Evolutionary conservation across 768 basidiomycete genomes (phyloP).

Genomic region (Termitomyces sp.): DNA sequence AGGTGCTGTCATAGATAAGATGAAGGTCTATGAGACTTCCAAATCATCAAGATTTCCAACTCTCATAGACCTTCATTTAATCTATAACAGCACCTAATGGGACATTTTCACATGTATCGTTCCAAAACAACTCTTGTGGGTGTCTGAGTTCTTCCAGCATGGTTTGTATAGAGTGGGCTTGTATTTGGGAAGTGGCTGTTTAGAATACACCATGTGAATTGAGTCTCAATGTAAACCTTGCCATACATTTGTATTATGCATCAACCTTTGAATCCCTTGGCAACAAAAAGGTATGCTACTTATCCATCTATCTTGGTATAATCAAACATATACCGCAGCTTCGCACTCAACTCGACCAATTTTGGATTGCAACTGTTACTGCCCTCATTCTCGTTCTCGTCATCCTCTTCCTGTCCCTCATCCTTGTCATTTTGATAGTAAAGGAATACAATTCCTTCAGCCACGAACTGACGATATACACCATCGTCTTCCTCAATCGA

Average conservation of each 20-base stretch:
- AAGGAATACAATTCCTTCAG: slow-evolving; percentile 47
- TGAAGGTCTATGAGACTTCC: slow-evolving; percentile 37
- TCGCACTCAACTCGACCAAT: slow-evolving; percentile 40
- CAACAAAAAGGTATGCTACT: slow-evolving; percentile 18
- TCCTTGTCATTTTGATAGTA: slow-evolving; percentile 53
- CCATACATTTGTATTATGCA: slow-evolving; percentile 36
- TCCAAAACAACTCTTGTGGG: slow-evolving; percentile 61
- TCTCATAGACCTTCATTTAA: slow-evolving; percentile 41
- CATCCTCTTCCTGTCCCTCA: slow-evolving; percentile 52
- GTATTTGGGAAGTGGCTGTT: slow-evolving; percentile 43
- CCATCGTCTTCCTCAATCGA: slow-evolving; percentile 39
- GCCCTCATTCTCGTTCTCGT: slow-evolving; percentile 23
- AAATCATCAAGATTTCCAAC: no score
- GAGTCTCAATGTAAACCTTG: slow-evolving; percentile 67
- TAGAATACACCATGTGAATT: slow-evolving; percentile 61
- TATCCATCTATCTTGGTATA: slow-evolving; percentile 47
- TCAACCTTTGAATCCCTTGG: not conserved
- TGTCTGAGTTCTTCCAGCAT: slow-evolving; percentile 55
- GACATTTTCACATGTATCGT: slow-evolving; percentile 44
- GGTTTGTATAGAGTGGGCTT: slow-evolving; percentile 52
- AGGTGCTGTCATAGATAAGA: slow-evolving; percentile 40
- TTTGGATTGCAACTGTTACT: slow-evolving; percentile 15
- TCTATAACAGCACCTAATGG: slow-evolving; percentile 35
- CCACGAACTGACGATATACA: slow-evolving; percentile 39
- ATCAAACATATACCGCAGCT: slow-evolving; percentile 46